Evolutionary conservation across 1,284 basidiomycete genomes (phyloP), one percentile per base, ranked within the genome.

Genomic region (Apiotrichum siamense): DNA sequence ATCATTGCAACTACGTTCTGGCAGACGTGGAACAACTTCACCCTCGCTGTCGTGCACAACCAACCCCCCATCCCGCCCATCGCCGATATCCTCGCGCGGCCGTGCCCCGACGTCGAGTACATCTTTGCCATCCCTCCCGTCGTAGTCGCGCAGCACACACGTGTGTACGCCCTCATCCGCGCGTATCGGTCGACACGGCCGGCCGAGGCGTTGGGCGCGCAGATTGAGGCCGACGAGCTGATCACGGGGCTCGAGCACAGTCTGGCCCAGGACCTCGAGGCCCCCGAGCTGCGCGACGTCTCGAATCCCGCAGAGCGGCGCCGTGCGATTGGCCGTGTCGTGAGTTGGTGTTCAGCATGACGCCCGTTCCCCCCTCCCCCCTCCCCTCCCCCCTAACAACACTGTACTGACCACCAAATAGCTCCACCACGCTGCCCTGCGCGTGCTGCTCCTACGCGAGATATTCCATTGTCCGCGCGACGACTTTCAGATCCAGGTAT

Each of bases 181-280:
- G 32, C 27, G 13, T 47, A 52, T 24, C 33, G 48, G 2, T 31
- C 21, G 4, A 29, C 43, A 32, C 20, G 17, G 12, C 17, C 31
- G 18, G 36, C 12, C 20, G 20, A 26, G 3, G 37, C 36, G 23
- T 27, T 50, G 17, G 20, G 33, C 18, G 48, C 48, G 1, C 46
- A 56, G 36, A 44, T 56, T 20, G 54, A 56, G 25, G 54, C 54
- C 4, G 54, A 56, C 27, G 54, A 56, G 18, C 32, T 52, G 12
- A 40, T 39, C 6, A 44, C 47, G 1, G 9, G 26, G 5, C 43
- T 49, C 7, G 50, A 37, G 3, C 43, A 51, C 17, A 25, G 21
- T 27, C 38, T 55, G 17, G 26, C 15, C 10, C 12, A 40, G 2
- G 54, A 52, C 24, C 25, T 52, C n/a, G 29, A 36, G 17, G 32